Percentiles rank a stretch among this genome's conserved stretches.
phyloP scores from a whole-genome alignment of 108 stramenopile genomes.

The Nitzschia inconspicua region DNA sequence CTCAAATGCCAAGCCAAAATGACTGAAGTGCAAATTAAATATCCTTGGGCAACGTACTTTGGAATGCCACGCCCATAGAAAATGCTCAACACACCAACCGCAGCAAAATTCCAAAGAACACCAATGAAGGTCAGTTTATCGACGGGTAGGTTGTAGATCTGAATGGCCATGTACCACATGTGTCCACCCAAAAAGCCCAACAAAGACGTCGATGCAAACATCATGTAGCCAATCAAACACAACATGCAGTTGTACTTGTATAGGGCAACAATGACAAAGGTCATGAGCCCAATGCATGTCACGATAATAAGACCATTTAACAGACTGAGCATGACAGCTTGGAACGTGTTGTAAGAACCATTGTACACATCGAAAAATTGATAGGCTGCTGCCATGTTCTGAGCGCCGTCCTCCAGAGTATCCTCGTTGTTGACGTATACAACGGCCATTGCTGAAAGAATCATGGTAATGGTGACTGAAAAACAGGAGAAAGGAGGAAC shows the following conservation, averaged over 20 bases:
- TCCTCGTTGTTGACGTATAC: conserved; percentile 71
- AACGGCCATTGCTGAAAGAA: conserved; percentile 75
- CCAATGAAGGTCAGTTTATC: conserved; percentile 84
- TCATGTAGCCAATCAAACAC: conserved; percentile 87
- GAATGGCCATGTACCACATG: conserved; percentile 62
- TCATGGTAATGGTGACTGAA: conserved; percentile 77
- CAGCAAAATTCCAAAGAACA: conserved; percentile 87
- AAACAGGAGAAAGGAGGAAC: not conserved
- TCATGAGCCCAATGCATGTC: conserved; percentile 76
- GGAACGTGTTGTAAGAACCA: conserved; percentile 51
- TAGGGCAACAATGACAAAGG: conserved; percentile 89
- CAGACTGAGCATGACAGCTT: conserved; percentile 65
- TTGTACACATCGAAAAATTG: conserved; percentile 55
- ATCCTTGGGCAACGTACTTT: conserved; percentile 81
- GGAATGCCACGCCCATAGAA: conserved; percentile 92
- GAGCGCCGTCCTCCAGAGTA: conserved; percentile 51
- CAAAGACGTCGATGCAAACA: conserved; percentile 77
- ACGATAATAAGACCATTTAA: conserved; percentile 95
- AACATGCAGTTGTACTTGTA: conserved; percentile 91
- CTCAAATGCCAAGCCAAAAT: conserved; percentile 95
- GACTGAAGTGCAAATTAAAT: conserved; percentile 87
- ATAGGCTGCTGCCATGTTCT: conserved; percentile 63
- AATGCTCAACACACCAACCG: conserved; percentile 89
- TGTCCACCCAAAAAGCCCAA: conserved; percentile 83
- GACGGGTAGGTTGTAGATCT: conserved; percentile 83